phyloP scores from a whole-genome alignment of 164 flowering plant species.

The Santalum album region DNA sequence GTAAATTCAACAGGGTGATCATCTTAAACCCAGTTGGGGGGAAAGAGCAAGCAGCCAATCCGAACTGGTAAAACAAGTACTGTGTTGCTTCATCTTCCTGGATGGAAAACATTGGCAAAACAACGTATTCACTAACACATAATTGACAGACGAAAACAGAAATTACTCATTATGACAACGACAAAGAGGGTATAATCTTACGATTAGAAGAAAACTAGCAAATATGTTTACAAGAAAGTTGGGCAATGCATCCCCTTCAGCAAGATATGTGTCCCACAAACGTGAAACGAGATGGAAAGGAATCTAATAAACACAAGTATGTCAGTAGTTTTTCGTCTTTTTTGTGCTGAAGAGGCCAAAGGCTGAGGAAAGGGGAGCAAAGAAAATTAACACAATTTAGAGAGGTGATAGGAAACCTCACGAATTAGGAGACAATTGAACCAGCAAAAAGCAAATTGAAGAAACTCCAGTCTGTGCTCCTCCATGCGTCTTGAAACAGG shows the following conservation, averaged over 20 bases:
- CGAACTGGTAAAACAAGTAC: too few relatives aligned
- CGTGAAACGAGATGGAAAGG: constrained; percentile 93
- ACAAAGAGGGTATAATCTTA: constrained; percentile 16
- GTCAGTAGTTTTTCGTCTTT: neutral
- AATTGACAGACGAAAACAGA: too few relatives aligned
- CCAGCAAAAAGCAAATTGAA: constrained; percentile 99
- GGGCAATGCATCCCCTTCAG: constrained; percentile 98
- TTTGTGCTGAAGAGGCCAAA: too few relatives aligned
- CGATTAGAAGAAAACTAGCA: constrained; percentile 94
- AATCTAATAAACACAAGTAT: constrained; percentile 28
- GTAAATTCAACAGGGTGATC: too few relatives aligned
- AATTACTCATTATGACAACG: neutral
- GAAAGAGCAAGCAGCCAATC: too few relatives aligned
- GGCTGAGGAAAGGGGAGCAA: too few relatives aligned
- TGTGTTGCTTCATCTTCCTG: too few relatives aligned
- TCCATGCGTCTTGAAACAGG: constrained; percentile 96
- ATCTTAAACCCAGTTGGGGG: too few relatives aligned
- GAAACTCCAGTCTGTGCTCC: constrained; percentile 93
- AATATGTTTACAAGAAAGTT: constrained; percentile 93
- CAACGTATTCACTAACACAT: too few relatives aligned
- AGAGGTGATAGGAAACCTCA: constrained; percentile 51
- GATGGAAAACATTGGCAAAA: too few relatives aligned
- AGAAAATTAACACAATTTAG: too few relatives aligned
- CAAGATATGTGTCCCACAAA: constrained; percentile 98
- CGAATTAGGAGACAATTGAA: constrained; percentile 97